Percentiles rank a stretch among this genome's conserved stretches.
Evolutionary conservation across 2,329 filamentous ascomycete species (phyloP).

Genomic region (Monosporascus sp.): DNA sequence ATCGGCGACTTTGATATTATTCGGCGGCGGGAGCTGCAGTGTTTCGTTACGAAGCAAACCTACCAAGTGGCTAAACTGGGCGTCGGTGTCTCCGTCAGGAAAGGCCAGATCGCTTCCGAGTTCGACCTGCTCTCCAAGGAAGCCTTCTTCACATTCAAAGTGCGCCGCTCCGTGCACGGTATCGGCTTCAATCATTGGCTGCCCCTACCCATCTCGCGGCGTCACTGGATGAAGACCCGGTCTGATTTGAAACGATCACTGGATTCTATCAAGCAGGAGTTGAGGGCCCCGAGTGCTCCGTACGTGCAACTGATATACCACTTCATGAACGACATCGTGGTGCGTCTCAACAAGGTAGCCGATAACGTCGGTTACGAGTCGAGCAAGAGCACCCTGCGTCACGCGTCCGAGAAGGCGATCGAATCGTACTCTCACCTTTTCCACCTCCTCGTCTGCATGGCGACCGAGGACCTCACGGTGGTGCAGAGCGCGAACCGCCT

Average conservation of each 20-base stretch:
- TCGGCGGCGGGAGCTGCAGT: constrained; percentile 40
- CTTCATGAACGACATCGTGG: constrained; percentile 48
- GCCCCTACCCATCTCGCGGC: constrained; percentile 39
- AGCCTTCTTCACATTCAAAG: constrained; percentile 30
- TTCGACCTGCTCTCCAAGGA: constrained; percentile 43
- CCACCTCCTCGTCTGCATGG: constrained; percentile 45
- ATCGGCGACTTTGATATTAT: constrained; percentile 31
- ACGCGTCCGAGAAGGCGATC: constrained; percentile 49
- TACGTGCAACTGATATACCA: constrained; percentile 34
- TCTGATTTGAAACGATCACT: constrained; percentile 22
- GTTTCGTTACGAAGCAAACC: constrained; percentile 40
- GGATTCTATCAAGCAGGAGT: constrained; percentile 16
- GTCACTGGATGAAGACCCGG: constrained; percentile 38
- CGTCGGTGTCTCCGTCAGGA: constrained; percentile 32
- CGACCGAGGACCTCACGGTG: constrained; percentile 31
- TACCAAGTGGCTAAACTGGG: constrained; percentile 36
- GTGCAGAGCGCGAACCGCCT: constrained; percentile 35
- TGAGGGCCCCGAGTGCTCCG: constrained; percentile 16
- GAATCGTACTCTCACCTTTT: constrained; percentile 49
- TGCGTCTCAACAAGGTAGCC: constrained; percentile 39
- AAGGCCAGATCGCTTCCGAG: constrained; percentile 36
- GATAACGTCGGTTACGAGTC: constrained; percentile 21
- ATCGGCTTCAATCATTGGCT: constrained; percentile 39
- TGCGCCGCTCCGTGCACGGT: constrained; percentile 38
- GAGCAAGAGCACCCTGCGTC: constrained; percentile 35